Base-by-base conservation (phyloP, 2,329 filamentous ascomycete species). In the Cladosporium phlei region DNA sequence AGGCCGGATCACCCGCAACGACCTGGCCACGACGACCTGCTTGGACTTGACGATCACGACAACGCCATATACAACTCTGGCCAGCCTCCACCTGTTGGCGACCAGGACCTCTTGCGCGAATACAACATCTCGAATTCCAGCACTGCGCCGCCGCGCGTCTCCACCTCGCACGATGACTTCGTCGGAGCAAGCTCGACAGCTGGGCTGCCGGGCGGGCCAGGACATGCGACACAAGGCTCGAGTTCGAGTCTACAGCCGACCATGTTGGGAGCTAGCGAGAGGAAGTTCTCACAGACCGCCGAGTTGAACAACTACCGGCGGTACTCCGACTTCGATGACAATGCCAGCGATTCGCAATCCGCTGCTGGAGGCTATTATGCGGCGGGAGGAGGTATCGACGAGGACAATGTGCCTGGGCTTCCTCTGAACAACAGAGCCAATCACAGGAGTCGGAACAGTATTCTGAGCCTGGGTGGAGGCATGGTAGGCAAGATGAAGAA, bases 91-190 rank as follows among this genome's bases (percentile, higher is more conserved):
- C 80, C 85, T n/a, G 73, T 86, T 51, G 84, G 84, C 65, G 89
- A 95, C 65, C 85, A 94, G 56, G 82, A 90, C 55, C 74, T 95
- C 38, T 72, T 91, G 62, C 79, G 82, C 64, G 80, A 80, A 55
- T 90, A 88, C 69, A 79, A 85, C 60, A 81, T 85, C 62, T 77
- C 86, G 60, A 75, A 80, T 55, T 72, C 76, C 53, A 79, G 86
- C 55, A 72, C 77, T 57, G 71, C 77, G 37, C 78, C 79, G 52
- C 70, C 81, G 48, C 85, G 91, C 56, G 87, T 89, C 43, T 96
- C 90, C 20, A 82, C 91, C 43, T 95, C 89, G 49, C 96, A 96
- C 69, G 91, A 96, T 74, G 86, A 93, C 60, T 97, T 96, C 66
- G 84, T 97, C 52, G 91, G 91, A 54, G 53, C 57, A 21, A 74